Evolutionary conservation across 2,329 filamentous ascomycete genomes (phyloP).

Genomic region (Hyphodiscus sp.): DNA sequence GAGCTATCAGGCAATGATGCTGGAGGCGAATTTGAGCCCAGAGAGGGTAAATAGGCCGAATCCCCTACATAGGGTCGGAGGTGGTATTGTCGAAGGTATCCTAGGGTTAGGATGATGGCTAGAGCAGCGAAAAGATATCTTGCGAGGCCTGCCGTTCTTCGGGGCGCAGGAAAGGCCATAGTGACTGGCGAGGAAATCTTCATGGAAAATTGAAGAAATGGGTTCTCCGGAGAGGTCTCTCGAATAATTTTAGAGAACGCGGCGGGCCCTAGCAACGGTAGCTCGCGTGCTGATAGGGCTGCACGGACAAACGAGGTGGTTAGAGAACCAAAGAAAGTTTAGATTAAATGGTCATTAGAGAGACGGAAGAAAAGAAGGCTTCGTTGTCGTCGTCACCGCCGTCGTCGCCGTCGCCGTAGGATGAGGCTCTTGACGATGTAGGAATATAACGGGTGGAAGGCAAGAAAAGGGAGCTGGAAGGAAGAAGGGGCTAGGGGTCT

Average conservation of each 20-base stretch:
- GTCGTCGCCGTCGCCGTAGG: too few relatives aligned
- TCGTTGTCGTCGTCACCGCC: too few relatives aligned
- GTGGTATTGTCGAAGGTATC: conserved; percentile 10
- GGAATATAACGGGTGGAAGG: too few relatives aligned
- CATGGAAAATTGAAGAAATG: conserved; percentile 13
- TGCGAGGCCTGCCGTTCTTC: conserved; percentile 20
- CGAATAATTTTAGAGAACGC: not conserved
- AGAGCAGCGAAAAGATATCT: conserved; percentile 18
- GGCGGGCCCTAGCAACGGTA: not conserved
- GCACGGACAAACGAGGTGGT: not conserved
- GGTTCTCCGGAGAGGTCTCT: not conserved
- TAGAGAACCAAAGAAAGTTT: not conserved
- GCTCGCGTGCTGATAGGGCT: too few relatives aligned
- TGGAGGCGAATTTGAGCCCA: not conserved
- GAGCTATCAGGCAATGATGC: not conserved
- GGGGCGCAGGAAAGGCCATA: conserved; percentile 26
- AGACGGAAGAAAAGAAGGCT: too few relatives aligned
- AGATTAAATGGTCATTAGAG: too few relatives aligned
- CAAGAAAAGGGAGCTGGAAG: too few relatives aligned
- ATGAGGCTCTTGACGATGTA: too few relatives aligned
- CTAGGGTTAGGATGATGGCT: conserved; percentile 10
- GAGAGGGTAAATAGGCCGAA: not conserved
- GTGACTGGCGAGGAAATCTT: conserved; percentile 23
- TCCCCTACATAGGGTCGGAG: not conserved
- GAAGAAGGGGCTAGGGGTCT: too few relatives aligned